Evolutionary conservation across 1,139 yeast genomes (phyloP).

Genomic region (Candida glucosophila): DNA sequence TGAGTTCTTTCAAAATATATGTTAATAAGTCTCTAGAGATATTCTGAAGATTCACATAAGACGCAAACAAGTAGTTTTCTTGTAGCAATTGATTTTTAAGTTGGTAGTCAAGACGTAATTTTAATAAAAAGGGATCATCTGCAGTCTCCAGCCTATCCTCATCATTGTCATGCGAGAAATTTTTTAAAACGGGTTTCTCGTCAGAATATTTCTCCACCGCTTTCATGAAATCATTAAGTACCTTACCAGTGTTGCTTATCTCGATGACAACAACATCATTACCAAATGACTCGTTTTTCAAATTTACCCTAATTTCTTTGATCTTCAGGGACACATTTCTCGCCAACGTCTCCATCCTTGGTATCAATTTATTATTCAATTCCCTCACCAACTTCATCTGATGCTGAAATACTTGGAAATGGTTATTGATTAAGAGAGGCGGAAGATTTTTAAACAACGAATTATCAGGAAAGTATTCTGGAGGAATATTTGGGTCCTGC

Average conservation of each 20-base stretch:
- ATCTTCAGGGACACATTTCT: conserved; percentile 32
- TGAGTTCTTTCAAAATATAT: conserved; percentile 32
- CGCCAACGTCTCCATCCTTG: conserved; percentile 28
- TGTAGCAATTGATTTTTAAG: conserved; percentile 33
- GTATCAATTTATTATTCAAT: conserved; percentile 24
- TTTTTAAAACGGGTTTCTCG: conserved; percentile 18
- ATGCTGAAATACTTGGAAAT: conserved; percentile 19
- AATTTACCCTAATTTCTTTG: conserved; percentile 33
- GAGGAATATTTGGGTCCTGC: conserved; percentile 30
- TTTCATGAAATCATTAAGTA: conserved; percentile 22
- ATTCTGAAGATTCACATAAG: conserved; percentile 35
- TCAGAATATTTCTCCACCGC: conserved; percentile 28
- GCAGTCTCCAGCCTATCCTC: conserved; percentile 18
- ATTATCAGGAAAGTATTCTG: conserved; percentile 37
- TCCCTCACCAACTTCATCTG: conserved; percentile 27
- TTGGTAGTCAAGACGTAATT: conserved; percentile 33
- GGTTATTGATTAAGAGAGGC: conserved; percentile 29
- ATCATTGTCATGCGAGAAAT: conserved; percentile 10
- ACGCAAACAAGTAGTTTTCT: conserved; percentile 38
- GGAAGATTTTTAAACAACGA: conserved; percentile 28
- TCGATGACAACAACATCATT: conserved; percentile 29
- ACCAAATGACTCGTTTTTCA: conserved; percentile 37
- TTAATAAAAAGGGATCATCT: conserved; percentile 38
- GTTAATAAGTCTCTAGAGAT: conserved; percentile 34
- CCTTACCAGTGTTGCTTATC: conserved; percentile 32